These are phyloP conservation scores for Camelina laxa DNA, from an alignment of 345 rosid genomes.

Conservation along the genomic window DNA sequence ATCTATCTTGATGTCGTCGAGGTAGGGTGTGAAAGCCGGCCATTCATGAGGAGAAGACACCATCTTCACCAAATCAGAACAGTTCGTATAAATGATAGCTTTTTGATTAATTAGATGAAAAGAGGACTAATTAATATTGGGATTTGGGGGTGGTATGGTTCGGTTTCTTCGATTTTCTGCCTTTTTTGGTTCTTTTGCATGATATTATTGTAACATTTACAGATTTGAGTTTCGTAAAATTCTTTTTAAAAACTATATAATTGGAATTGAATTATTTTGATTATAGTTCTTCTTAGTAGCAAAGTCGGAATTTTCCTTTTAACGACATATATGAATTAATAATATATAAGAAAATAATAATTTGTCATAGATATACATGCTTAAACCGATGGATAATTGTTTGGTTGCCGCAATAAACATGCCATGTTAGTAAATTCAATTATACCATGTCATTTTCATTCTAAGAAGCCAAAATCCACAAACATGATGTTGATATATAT, in stretches of 20 bases:
- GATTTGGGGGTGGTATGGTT: not conserved
- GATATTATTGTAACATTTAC: not conserved
- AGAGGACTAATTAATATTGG: not conserved
- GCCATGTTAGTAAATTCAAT: slow-evolving; percentile 20
- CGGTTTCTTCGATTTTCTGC: not conserved
- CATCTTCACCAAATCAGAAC: no score
- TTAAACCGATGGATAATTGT: not conserved
- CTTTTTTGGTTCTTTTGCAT: not conserved
- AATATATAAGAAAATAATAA: not conserved
- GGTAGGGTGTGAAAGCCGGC: no score
- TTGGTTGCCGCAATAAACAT: slow-evolving; percentile 30
- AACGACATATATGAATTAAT: not conserved
- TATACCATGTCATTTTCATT: slow-evolving; percentile 5
- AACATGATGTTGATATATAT: slow-evolving; percentile 34
- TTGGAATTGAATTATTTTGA: no score
- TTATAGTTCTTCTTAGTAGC: no score
- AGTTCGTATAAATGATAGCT: no score
- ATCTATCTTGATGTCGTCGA: no score
- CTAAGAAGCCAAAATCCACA: slow-evolving; percentile 16
- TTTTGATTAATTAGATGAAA: not conserved
- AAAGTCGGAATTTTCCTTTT: slow-evolving; percentile 1
- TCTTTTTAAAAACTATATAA: no score
- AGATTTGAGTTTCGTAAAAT: no score
- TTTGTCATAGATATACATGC: not conserved
- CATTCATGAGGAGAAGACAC: no score